Base-by-base conservation (phyloP, 768 basidiomycete species). In the Fistulinella prunicolor region DNA sequence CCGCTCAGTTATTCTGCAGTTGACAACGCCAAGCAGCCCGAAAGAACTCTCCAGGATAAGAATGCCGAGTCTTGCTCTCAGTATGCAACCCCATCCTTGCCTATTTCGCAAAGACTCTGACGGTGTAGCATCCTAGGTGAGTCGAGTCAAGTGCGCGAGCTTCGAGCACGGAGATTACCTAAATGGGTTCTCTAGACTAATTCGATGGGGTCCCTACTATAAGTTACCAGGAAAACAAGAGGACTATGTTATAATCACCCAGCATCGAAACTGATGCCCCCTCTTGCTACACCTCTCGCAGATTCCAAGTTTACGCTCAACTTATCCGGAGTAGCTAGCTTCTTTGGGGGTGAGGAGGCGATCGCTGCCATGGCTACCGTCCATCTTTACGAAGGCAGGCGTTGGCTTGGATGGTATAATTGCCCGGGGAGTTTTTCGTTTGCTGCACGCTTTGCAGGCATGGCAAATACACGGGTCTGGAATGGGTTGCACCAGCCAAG, bases 341-440 rank as follows among this genome's bases (percentile, higher is more conserved):
- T 71, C 46, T 64, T 71, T 10, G 70, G 70, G 3, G 63, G 70
- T 8, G 58, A 66, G 21, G 69, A 70, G 49, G 67, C 65, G 4
- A 58, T 70, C 20, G 58, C 67, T 8, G 67, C 69, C 22, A 69
- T 71, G 58, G 56, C 60, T 10, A 59, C 63, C 21, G 57, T 71
- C 13, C 70, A 69, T 42, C 51, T 70, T 17, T 68, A 59, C 43
- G 42, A 61, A 42, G 60, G 60, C 20, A 60, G 63, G 42, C 61
- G 58, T 30, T 71, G 64, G 65, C 47, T 71, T 13, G 70, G 69
- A 16, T 70, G 65, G 65, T 70, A 70, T 23, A 71, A 71, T 43
- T 67, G 60, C n/a, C 69, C 67, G 0, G 70, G 69, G 24, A 60
- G 50, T 9, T 66, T 64, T 29, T 42, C 44, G 4, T 55, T 70